A percentile compares a stretch with the other conserved stretches of the same genome.
Evolutionary conservation across 495 filamentous ascomycete genomes (phyloP).

Genomic region (Endocarpon pusillum): DNA sequence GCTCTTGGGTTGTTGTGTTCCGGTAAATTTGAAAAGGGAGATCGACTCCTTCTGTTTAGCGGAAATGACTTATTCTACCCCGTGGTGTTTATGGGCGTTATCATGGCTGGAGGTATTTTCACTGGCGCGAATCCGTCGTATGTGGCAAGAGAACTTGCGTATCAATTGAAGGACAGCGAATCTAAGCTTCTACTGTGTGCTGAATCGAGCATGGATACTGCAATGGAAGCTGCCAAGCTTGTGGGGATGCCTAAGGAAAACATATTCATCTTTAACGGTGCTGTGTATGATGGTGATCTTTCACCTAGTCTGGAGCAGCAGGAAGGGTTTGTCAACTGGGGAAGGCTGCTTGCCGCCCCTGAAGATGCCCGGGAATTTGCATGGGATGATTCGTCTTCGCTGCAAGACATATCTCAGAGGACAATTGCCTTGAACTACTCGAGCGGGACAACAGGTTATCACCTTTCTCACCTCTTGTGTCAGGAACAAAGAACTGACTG

Average conservation of each 20-base stretch:
- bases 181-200: slow-evolving; percentile 47
- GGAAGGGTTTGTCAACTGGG: slow-evolving; percentile 33
- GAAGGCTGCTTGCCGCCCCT: slow-evolving; percentile 23
- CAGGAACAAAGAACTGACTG: too few species aligned
- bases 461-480: too few species aligned
- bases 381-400: slow-evolving; percentile 24
- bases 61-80: slow-evolving; percentile 61
- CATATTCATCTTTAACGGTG: slow-evolving; percentile 34
- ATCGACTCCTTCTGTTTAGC: slow-evolving; percentile 57
- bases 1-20: slow-evolving; percentile 49
- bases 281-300: slow-evolving; percentile 22
- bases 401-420: slow-evolving; percentile 18
- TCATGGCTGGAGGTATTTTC: slow-evolving; percentile 68
- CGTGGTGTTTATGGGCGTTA: slow-evolving; percentile 48
- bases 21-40: slow-evolving; percentile 49
- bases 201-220: slow-evolving; percentile 23
- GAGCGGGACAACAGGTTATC: slow-evolving; percentile 66
- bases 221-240: slow-evolving; percentile 25
- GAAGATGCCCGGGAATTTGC: slow-evolving; percentile 26
- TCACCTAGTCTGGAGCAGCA: slow-evolving; percentile 15
- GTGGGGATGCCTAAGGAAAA: slow-evolving; percentile 20
- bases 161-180: slow-evolving; percentile 55
- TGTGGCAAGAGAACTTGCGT: slow-evolving; percentile 50
- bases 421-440: slow-evolving; percentile 52
- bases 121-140: slow-evolving; percentile 66